Conservation (phyloP, 1,284 basidiomycete genomes). For the Cryptococcus amylolentus region DNA sequence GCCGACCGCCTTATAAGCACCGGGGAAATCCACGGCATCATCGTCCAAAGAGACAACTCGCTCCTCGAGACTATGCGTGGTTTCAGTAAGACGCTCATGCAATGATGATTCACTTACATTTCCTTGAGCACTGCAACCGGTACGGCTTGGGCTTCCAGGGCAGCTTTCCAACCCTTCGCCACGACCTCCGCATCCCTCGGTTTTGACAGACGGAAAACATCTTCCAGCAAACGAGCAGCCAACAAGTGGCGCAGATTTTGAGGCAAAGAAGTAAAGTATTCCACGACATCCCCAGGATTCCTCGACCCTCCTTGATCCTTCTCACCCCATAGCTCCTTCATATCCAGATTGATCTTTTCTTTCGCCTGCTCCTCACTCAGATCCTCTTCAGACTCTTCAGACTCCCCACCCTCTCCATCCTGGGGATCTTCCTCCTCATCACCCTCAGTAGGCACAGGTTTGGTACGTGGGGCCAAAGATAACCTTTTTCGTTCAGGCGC, state of each 20-base stretch:
- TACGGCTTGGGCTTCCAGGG: conserved; percentile 58
- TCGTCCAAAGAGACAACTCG: conserved; percentile 77
- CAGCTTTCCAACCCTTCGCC: conserved; percentile 55
- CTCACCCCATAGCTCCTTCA: conserved; percentile 53
- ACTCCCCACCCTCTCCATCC: conserved; percentile 54
- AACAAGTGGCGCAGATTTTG: conserved; percentile 57
- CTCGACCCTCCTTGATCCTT: conserved; percentile 48
- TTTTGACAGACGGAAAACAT: conserved; percentile 82
- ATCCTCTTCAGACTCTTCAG: conserved; percentile 55
- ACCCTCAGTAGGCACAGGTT: conserved; percentile 51
- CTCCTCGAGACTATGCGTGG: conserved; percentile 56
- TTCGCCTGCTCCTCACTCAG: conserved; percentile 70
- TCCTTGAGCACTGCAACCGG: conserved; percentile 14
- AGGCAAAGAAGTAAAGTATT: conserved; percentile 65
- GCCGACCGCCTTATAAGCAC: conserved; percentile 73
- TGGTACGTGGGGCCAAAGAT: conserved; percentile 61
- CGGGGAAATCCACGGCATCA: conserved; percentile 81
- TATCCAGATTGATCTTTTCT: conserved; percentile 64
- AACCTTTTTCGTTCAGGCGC: conserved; percentile 69
- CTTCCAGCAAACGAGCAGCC: conserved; percentile 76
- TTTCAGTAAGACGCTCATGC: conserved; percentile 3
- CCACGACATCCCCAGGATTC: conserved; percentile 50
- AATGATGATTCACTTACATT: not conserved
- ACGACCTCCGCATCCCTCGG: conserved; percentile 77
- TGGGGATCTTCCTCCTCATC: conserved; percentile 40